Percentiles rank a stretch among this genome's conserved stretches.
phyloP scores from a whole-genome alignment of 2,329 filamentous ascomycete species.

The Albifimbria verrucaria region DNA sequence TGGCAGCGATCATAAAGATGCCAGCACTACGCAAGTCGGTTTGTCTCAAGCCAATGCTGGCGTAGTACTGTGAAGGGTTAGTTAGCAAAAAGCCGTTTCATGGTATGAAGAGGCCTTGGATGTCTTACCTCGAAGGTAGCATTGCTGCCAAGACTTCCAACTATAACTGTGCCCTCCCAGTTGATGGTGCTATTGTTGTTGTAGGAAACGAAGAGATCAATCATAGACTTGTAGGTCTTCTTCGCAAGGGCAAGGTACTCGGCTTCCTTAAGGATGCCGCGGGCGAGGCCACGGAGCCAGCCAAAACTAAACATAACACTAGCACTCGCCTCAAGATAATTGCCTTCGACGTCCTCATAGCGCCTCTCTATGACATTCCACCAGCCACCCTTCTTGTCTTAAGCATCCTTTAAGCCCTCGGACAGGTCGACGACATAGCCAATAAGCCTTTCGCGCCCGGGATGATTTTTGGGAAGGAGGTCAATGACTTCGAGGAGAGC shows the following conservation, averaged over 20 bases:
- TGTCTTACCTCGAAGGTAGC: constrained; percentile 45
- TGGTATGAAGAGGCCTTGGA: rapidly evolving
- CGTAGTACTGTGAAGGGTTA: constrained; percentile 19
- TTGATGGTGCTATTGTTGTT: constrained; percentile 45
- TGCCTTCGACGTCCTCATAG: constrained; percentile 44
- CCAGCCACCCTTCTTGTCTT: constrained; percentile 48
- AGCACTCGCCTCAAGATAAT: constrained; percentile 59
- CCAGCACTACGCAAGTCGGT: constrained; percentile 25
- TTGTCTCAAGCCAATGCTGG: constrained; percentile 17
- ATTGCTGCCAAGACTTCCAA: constrained; percentile 46
- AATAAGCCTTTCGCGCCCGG: constrained; percentile 30
- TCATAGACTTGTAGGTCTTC: constrained; percentile 29
- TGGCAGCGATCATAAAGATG: constrained; percentile 23
- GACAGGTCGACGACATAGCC: constrained; percentile 38
- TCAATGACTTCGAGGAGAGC: constrained; percentile 48
- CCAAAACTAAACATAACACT: constrained; percentile 57
- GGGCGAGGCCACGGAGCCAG: constrained; percentile 38
- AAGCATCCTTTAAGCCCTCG: constrained; percentile 35
- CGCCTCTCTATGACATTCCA: constrained; percentile 53
- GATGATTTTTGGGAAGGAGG: constrained; percentile 33
- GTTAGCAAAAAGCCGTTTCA: not conserved
- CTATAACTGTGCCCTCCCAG: constrained; percentile 49
- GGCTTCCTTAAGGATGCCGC: constrained; percentile 19
- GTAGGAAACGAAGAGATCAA: constrained; percentile 41
- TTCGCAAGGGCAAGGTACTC: constrained; percentile 16